Evolutionary conservation across 139 green algal genomes (phyloP), one percentile per base, ranked within the genome.

Genomic region (Choricystis sp.): DNA sequence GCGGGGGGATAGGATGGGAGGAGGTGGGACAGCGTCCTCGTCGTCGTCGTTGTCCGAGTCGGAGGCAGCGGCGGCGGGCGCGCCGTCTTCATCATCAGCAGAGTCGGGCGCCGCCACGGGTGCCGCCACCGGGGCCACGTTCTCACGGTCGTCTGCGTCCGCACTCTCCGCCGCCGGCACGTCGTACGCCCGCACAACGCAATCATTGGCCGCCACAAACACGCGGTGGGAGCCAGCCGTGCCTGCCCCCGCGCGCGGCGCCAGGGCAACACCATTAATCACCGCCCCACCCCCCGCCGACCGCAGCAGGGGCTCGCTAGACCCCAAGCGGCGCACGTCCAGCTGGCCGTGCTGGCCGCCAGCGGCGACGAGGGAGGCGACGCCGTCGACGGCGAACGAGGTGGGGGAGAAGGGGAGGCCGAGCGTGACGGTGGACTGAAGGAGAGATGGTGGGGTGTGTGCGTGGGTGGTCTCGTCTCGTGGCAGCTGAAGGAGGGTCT

Each of bases 121-220:
- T n/a, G n/a, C n/a, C n/a, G n/a, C n/a, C n/a, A n/a, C n/a, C n/a
- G n/a, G n/a, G n/a, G n/a, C n/a, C n/a, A n/a, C n/a, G n/a, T n/a
- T n/a, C n/a, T n/a, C n/a, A n/a, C n/a, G n/a, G 40, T 52, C 40
- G 40, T 52, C 16, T 52, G 9, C 40, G 40, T 52, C 40, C 40
- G 40, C 40, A 16, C 40, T 52, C 40, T 9, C 40, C 40, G 40
- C 40, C 9, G 9, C 40, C 9, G 40, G 40, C 40, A 16, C 40
- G 40, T 52, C 40, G 40, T 52, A n/a, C n/a, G n/a, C n/a, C 26
- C 28, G 49, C 19, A 85, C 68, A 19, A 52, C 76, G 27, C 66
- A 55, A 69, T 86, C 80, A 65, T 86, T 86, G 72, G 79, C 81
- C 70, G 71, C 78, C 56, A 82, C 72, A 70, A 76, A 80, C 59